Percentiles rank a stretch among this genome's conserved stretches.
Conservation (phyloP, 768 basidiomycete genomes). For the Naganishia randhawae region DNA sequence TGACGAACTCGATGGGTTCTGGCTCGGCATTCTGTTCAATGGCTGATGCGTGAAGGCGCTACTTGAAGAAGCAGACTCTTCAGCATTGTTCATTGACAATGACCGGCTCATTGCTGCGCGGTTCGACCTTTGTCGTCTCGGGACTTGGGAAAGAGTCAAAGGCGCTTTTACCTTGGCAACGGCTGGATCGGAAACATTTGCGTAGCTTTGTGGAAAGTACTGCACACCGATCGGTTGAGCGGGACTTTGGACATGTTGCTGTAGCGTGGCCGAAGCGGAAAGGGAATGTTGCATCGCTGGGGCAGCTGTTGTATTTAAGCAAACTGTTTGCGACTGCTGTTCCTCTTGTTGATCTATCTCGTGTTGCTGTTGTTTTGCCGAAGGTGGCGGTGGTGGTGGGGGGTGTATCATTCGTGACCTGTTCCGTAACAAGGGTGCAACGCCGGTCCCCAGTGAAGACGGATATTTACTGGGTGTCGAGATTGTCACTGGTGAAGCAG, state of each 20-base stretch:
- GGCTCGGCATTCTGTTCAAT: conserved; percentile 5
- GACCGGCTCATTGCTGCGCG: conserved; percentile 16
- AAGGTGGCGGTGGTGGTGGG: neutral
- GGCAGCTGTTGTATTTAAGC: neutral
- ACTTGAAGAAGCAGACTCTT: neutral
- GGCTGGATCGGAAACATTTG: neutral
- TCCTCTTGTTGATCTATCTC: neutral
- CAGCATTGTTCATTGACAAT: conserved; percentile 15
- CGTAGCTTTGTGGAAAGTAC: neutral
- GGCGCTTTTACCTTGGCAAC: conserved; percentile 9
- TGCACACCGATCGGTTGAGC: no score
- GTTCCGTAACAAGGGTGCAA: neutral
- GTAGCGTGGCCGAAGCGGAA: neutral
- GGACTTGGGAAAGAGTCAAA: conserved; percentile 15
- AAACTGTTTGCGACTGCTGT: neutral
- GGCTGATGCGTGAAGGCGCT: conserved; percentile 23
- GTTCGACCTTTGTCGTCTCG: neutral
- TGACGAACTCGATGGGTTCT: conserved; percentile 4
- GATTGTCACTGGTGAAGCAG: conserved; percentile 7
- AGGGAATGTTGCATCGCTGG: conserved; percentile 2
- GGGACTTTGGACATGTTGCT: neutral
- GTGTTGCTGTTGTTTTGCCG: neutral
- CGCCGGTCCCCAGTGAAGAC: neutral
- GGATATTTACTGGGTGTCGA: conserved; percentile 24
- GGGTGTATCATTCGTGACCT: neutral